A percentile compares a stretch with the other conserved stretches of the same genome.
Evolutionary conservation across 768 basidiomycete species (phyloP).

Genomic region (Amanita subjunquillea): DNA sequence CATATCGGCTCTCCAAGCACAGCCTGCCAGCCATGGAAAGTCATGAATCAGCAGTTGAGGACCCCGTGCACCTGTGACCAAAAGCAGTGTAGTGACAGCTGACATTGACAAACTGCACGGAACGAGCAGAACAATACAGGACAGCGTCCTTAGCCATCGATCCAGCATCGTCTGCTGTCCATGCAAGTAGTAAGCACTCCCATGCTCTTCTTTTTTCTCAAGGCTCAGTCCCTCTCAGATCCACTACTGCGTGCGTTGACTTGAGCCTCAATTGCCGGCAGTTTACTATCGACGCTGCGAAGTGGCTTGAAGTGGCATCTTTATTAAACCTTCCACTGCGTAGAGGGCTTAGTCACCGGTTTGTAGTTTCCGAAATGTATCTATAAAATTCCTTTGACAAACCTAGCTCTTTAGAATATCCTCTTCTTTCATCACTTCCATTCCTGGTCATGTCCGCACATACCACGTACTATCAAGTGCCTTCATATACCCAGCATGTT

Average conservation of each 20-base stretch:
- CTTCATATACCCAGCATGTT: constrained; percentile 5
- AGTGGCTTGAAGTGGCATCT: neutral
- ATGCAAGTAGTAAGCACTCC: neutral
- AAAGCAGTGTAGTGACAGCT: neutral
- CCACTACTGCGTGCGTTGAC: neutral
- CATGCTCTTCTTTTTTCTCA: neutral
- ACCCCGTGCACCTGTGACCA: neutral
- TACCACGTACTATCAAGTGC: constrained; percentile 4
- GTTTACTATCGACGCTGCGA: neutral
- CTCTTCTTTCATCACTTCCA: neutral
- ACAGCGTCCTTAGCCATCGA: neutral
- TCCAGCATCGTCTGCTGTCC: neutral
- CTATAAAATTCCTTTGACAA: neutral
- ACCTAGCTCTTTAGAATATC: neutral
- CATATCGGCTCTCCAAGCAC: neutral
- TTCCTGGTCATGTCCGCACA: constrained; percentile 1
- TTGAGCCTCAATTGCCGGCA: neutral
- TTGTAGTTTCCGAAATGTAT: neutral
- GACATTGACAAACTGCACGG: neutral
- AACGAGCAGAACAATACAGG: neutral
- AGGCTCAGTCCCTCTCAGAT: neutral
- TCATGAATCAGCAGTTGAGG: neutral
- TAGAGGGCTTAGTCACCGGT: neutral
- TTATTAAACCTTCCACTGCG: neutral
- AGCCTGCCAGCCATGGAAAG: neutral